Base-by-base conservation (phyloP, 805 yeast genomes). In the Ogataea nakhonphanomensis region DNA sequence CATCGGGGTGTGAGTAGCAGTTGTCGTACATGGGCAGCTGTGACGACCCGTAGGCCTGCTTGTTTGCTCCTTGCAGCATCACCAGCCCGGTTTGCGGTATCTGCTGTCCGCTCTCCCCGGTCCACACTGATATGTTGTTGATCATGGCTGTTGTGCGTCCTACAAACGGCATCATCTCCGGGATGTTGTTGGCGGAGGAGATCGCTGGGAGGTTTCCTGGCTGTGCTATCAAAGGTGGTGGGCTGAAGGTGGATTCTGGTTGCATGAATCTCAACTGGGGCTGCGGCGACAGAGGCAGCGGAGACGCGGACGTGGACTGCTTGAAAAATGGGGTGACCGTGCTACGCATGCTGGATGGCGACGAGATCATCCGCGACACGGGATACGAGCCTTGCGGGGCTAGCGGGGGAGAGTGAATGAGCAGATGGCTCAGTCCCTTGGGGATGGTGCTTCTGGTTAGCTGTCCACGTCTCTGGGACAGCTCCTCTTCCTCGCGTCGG, bases 121-220 rank as follows among this genome's bases (percentile, higher is more conserved):
- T 77, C 84, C 84, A 78, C 1, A 71, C 73, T 0, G 80, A 74
- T 26, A 78, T 78, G 49, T 77, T 76, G 51, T 67, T 76, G 50
- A 78, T 78, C 84, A 78, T 78, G 24, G 71, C 71, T 29, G 75
- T 76, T 1, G 81, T 73, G 20, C 80, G 69, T 10, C 72, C 74
- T 23, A 59, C 65, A 48, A 65, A 62, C 21, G 66, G 66, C 29
- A 61, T 44, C 23, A 58, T 46, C 27, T 62, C 64, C 6, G 64
- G 61, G 4, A 56, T 46, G 21, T 37, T 37, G 9, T 48, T 41
- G 32, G 33, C 29, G 11, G 25, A 30, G 9, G 34, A n/a, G 8
- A 39, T 9, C 34, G 27, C 23, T 5, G 25, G 35, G n/a, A 28
- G 22, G 8, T 37, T 17, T 21, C 29, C 25, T 3, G 31, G 33